A percentile compares a stretch with the other conserved stretches of the same genome.
Conservation (phyloP, 2,329 filamentous ascomycete genomes). For the Claviceps sp. region DNA sequence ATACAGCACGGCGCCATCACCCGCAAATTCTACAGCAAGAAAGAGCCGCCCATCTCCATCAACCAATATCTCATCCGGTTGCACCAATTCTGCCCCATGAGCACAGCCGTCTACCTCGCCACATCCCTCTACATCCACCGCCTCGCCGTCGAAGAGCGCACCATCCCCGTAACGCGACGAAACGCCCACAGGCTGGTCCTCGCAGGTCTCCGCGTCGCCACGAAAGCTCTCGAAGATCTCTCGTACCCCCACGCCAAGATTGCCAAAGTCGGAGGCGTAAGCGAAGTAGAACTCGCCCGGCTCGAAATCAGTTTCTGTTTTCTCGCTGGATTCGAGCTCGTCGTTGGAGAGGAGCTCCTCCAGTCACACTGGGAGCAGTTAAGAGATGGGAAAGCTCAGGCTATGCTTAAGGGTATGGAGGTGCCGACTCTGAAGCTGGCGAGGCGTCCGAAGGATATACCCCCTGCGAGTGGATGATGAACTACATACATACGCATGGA, state of each 20-base stretch:
- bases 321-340: conserved; percentile 71
- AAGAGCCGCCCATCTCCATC: conserved; percentile 68
- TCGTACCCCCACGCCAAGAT: conserved; percentile 76
- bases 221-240: conserved; percentile 90
- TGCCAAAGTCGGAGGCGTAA: conserved; percentile 79
- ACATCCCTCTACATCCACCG: conserved; percentile 79
- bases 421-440: conserved; percentile 17
- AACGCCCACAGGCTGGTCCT: conserved; percentile 82
- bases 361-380: conserved; percentile 21
- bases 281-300: conserved; percentile 63
- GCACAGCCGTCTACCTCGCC: conserved; percentile 83
- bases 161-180: conserved; percentile 66
- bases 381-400: conserved; percentile 15
- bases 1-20: conserved; percentile 77
- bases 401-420: conserved; percentile 13
- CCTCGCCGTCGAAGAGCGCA: conserved; percentile 62
- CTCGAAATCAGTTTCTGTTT: conserved; percentile 87
- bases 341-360: conserved; percentile 28
- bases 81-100: conserved; percentile 86
- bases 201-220: conserved; percentile 72
- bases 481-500: too few species aligned
- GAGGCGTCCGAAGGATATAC: conserved; percentile 7
- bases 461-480: conserved; percentile 2
- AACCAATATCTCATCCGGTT: conserved; percentile 77
- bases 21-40: conserved; percentile 86